These are phyloP conservation scores for Metarhizium brunneum DNA, from an alignment of 2,329 filamentous ascomycete species.

Conservation along the genomic window DNA sequence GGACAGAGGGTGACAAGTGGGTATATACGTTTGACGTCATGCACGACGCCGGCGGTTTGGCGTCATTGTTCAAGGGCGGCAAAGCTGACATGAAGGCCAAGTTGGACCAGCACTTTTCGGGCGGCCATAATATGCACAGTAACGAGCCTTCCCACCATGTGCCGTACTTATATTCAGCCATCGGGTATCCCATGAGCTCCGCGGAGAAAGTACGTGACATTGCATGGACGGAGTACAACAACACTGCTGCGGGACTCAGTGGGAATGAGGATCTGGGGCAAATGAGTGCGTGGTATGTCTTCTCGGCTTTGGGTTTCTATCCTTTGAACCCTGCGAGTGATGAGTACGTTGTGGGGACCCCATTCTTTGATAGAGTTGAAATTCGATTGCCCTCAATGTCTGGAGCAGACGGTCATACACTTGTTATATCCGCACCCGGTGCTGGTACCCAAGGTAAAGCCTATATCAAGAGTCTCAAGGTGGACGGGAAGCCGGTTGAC, in stretches of 20 bases:
- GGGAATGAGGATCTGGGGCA: slow-evolving; percentile 40
- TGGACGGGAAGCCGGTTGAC: slow-evolving; percentile 27
- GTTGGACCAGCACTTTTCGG: slow-evolving; percentile 34
- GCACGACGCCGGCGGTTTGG: slow-evolving; percentile 33
- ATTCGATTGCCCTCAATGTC: slow-evolving; percentile 25
- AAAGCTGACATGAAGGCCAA: slow-evolving; percentile 27
- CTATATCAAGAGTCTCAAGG: slow-evolving; percentile 29
- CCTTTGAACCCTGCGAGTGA: slow-evolving; percentile 34
- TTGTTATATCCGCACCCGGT: slow-evolving; percentile 31
- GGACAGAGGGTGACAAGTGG: slow-evolving; percentile 40
- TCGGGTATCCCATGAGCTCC: slow-evolving; percentile 28
- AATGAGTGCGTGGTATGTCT: slow-evolving; percentile 41
- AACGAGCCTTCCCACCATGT: slow-evolving; percentile 40
- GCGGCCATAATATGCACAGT: slow-evolving; percentile 35
- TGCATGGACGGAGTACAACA: slow-evolving; percentile 28
- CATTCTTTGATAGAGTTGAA: slow-evolving; percentile 34
- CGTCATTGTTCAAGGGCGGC: slow-evolving; percentile 27
- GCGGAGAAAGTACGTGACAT: slow-evolving; percentile 24
- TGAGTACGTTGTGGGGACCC: slow-evolving; percentile 34
- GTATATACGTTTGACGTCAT: slow-evolving; percentile 41
- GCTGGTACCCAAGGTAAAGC: slow-evolving; percentile 24
- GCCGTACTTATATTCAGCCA: slow-evolving; percentile 34
- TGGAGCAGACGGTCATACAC: slow-evolving; percentile 9
- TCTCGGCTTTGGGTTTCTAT: slow-evolving; percentile 37
- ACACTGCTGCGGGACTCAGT: slow-evolving; percentile 33